A percentile compares a stretch with the other conserved stretches of the same genome.
Conservation (phyloP, 1,284 basidiomycete species). For the Microstroma glucosiphilum region DNA sequence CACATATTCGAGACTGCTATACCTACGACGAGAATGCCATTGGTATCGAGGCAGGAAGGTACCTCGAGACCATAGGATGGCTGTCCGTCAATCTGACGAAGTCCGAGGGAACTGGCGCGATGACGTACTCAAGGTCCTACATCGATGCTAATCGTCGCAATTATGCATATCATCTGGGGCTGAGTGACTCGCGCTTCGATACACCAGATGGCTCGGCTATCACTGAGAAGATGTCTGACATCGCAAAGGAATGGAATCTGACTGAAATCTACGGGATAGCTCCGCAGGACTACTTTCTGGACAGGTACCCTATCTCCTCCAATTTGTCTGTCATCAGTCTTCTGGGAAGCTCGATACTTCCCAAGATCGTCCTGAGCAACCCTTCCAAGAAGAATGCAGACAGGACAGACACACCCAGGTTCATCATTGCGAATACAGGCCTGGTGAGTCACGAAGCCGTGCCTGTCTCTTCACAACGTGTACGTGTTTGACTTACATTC, state of each 20-base stretch:
- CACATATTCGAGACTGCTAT: slow-evolving; percentile 44
- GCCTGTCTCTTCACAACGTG: not conserved
- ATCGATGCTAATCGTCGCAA: slow-evolving; percentile 54
- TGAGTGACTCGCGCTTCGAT: slow-evolving; percentile 28
- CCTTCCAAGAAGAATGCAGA: slow-evolving; percentile 28
- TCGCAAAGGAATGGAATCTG: slow-evolving; percentile 40
- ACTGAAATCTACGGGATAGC: slow-evolving; percentile 38
- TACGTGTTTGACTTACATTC: not conserved
- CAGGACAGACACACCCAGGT: slow-evolving; percentile 23
- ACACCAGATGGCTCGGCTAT: slow-evolving; percentile 39
- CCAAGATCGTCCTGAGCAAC: slow-evolving; percentile 28
- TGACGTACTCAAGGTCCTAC: slow-evolving; percentile 53
- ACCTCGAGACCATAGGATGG: slow-evolving; percentile 37
- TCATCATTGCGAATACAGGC: slow-evolving; percentile 38
- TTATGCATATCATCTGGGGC: slow-evolving; percentile 30
- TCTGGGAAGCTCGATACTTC: slow-evolving; percentile 34
- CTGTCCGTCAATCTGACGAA: slow-evolving; percentile 26
- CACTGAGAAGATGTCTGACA: slow-evolving; percentile 33
- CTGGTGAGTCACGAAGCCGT: not conserved
- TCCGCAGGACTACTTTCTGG: slow-evolving; percentile 47
- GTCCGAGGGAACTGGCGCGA: slow-evolving; percentile 26
- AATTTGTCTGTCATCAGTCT: slow-evolving; percentile 36
- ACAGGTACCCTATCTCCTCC: slow-evolving; percentile 32
- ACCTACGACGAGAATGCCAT: slow-evolving; percentile 38
- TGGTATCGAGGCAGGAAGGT: slow-evolving; percentile 45